These are phyloP conservation scores for Asparagopsis taxiformis DNA, from an alignment of 31 red algal genomes.

Conservation along the genomic window DNA sequence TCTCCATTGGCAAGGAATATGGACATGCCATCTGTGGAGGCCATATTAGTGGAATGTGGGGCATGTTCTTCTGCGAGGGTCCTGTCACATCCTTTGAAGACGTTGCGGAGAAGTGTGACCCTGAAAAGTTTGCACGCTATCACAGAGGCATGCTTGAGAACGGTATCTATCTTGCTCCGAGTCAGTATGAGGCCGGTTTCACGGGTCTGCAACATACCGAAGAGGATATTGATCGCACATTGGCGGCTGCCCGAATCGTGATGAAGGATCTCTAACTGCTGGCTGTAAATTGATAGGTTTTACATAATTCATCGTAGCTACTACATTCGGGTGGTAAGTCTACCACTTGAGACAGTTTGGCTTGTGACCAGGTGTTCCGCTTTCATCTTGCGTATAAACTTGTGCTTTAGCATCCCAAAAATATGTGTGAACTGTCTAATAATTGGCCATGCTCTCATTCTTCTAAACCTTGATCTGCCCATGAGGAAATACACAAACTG, in stretches of 20 bases:
- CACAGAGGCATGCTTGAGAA: conserved; percentile 97
- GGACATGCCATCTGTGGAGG: conserved; percentile 96
- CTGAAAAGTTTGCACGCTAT: conserved; percentile 93
- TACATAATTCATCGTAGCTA: not conserved
- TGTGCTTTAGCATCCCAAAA: too few relatives aligned
- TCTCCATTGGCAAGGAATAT: conserved; percentile 75
- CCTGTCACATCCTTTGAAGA: conserved; percentile 98
- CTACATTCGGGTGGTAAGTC: too few relatives aligned
- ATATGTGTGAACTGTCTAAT: too few relatives aligned
- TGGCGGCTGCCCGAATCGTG: conserved; percentile 77
- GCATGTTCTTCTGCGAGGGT: conserved; percentile 94
- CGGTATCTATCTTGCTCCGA: conserved; percentile 98
- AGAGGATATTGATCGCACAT: conserved; percentile 94
- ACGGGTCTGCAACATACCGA: conserved; percentile 91
- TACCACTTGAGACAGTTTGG: too few relatives aligned
- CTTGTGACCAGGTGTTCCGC: too few relatives aligned
- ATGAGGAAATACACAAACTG: too few relatives aligned
- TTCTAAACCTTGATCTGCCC: too few relatives aligned
- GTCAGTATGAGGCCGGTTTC: conserved; percentile 97
- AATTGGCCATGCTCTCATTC: too few relatives aligned
- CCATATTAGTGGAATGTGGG: conserved; percentile 95
- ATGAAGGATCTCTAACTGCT: conserved; percentile 67
- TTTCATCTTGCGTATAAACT: too few relatives aligned
- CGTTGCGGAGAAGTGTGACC: conserved; percentile 83
- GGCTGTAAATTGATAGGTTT: not conserved